Percentiles rank a stretch among this genome's conserved stretches.
Evolutionary conservation across 345 rosid genomes (phyloP).

Genomic region (Erucastrum elatum): DNA sequence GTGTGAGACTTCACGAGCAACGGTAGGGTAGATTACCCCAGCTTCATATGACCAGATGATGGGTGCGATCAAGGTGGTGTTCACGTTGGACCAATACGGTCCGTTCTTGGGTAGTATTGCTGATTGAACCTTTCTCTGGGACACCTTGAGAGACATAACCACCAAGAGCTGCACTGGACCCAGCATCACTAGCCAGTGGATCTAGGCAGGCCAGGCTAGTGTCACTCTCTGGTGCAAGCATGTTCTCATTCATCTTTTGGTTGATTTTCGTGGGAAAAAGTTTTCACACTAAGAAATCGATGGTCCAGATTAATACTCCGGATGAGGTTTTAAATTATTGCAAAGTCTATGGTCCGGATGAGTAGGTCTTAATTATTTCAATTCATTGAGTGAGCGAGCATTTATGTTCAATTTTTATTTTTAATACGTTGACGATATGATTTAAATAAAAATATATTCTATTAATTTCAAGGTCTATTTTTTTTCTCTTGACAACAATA

Average conservation of each 20-base stretch:
- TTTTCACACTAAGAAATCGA: slow-evolving; percentile 32
- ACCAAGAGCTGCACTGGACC: slow-evolving; percentile 41
- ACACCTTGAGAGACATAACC: slow-evolving; percentile 43
- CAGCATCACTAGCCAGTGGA: slow-evolving; percentile 49
- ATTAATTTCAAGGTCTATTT: no score
- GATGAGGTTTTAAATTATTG: no score
- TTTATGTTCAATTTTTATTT: no score
- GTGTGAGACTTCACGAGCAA: no score
- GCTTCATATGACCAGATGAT: slow-evolving; percentile 44
- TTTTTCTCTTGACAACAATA: no score
- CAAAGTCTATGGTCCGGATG: slow-evolving; percentile 11
- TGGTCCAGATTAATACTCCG: no score
- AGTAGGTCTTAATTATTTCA: slow-evolving; percentile 17
- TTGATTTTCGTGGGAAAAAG: slow-evolving; percentile 43
- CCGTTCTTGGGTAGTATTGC: slow-evolving; percentile 47
- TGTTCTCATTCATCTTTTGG: slow-evolving; percentile 54
- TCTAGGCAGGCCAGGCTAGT: slow-evolving; percentile 49
- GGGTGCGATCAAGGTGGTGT: slow-evolving; percentile 40
- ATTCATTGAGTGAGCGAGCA: no score
- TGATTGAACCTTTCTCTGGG: slow-evolving; percentile 49
- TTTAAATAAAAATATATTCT: no score
- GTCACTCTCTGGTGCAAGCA: slow-evolving; percentile 46
- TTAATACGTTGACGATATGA: no score
- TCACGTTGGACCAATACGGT: slow-evolving; percentile 39
- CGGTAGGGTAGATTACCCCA: slow-evolving; percentile 45